phyloP scores from a whole-genome alignment of 75 land plant species.

The Sequoia sempervirens region DNA sequence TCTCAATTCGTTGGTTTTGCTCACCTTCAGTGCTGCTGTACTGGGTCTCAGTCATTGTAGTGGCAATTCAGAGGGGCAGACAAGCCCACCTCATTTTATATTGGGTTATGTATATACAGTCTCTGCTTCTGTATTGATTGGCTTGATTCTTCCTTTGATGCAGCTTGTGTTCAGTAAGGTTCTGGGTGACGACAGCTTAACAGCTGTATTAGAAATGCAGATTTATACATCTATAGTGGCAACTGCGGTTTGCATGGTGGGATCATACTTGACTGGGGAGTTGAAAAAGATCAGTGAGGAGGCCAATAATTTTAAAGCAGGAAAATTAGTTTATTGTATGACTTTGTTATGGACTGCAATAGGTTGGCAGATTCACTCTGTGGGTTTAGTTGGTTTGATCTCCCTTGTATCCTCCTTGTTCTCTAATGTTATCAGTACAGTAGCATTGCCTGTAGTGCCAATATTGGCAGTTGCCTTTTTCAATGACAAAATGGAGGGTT shows the following conservation, averaged over 20 bases:
- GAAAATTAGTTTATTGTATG: conserved; percentile 38
- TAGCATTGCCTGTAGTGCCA: conserved; percentile 26
- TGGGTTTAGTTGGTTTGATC: conserved; percentile 31
- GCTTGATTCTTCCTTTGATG: conserved; percentile 35
- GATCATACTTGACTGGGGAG: conserved; percentile 47
- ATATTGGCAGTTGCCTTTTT: conserved; percentile 23
- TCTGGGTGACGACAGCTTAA: conserved; percentile 16
- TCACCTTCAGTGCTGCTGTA: too few relatives aligned
- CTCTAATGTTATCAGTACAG: conserved; percentile 37
- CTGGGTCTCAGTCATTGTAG: too few relatives aligned
- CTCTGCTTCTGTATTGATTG: conserved; percentile 37
- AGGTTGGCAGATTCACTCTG: conserved; percentile 26
- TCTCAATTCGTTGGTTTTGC: too few relatives aligned
- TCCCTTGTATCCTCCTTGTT: not conserved
- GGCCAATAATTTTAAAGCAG: conserved; percentile 22
- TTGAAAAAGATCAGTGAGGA: conserved; percentile 31
- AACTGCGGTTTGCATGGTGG: conserved; percentile 13
- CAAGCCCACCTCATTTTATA: too few relatives aligned
- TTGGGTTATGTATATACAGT: conserved; percentile 26
- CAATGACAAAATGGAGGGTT: conserved; percentile 41
- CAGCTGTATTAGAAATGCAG: not conserved
- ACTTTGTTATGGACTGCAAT: conserved; percentile 45
- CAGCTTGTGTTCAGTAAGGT: conserved; percentile 39
- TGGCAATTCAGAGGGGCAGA: too few relatives aligned
- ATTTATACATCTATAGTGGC: conserved; percentile 15